These are phyloP conservation scores for Tuber borchii DNA, from an alignment of 495 filamentous ascomycete species.

Conservation along the genomic window DNA sequence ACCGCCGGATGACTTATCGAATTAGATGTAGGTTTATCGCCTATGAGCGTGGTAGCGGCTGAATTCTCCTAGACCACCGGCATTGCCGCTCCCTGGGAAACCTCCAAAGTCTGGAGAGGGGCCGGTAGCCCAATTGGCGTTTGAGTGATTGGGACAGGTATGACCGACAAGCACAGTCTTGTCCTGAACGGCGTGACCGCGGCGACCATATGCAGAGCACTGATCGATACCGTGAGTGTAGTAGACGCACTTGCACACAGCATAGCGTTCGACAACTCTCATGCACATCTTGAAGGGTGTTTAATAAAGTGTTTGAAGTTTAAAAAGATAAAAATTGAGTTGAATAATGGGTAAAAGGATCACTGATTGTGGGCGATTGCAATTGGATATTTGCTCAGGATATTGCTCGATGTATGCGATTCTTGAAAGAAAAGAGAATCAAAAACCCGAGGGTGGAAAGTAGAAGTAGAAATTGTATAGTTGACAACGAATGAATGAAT, in stretches of 20 bases:
- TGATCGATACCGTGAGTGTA: constrained; percentile 71
- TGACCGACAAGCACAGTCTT: constrained; percentile 74
- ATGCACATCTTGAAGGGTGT: constrained; percentile 57
- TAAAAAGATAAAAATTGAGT: constrained; percentile 10
- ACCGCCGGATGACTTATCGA: not conserved
- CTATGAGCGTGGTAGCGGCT: not conserved
- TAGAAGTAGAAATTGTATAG: not conserved
- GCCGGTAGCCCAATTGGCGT: not conserved
- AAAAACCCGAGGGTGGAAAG: not conserved
- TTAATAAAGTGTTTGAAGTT: constrained; percentile 22
- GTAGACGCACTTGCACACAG: constrained; percentile 75
- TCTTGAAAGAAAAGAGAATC: not conserved
- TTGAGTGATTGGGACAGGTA: constrained; percentile 60
- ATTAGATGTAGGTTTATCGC: not conserved
- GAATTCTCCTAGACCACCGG: not conserved
- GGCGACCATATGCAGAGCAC: constrained; percentile 62
- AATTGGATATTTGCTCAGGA: not conserved
- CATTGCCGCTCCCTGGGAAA: not conserved
- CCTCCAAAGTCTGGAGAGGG: not conserved
- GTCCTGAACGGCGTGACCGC: constrained; percentile 65
- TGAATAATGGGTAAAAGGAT: not conserved
- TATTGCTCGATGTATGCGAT: not conserved
- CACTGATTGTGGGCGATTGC: constrained; percentile 5
- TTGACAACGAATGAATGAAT: not conserved
- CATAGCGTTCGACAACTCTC: constrained; percentile 65